Base-by-base conservation (phyloP, 1,284 basidiomycete genomes). In the Trametes pubescens region DNA sequence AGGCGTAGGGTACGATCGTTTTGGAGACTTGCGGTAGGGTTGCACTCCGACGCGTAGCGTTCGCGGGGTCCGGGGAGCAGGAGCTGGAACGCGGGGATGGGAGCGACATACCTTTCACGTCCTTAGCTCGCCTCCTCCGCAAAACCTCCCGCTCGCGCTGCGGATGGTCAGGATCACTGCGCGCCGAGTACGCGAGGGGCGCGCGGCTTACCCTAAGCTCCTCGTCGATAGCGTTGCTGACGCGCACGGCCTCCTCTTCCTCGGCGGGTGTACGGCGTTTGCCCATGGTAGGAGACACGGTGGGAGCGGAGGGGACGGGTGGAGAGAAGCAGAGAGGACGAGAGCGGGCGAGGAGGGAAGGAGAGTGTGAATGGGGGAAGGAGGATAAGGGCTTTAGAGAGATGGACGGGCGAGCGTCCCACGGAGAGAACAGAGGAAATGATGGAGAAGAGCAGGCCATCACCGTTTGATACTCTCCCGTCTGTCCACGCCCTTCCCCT, bases 191-290 rank as follows among this genome's bases (percentile, higher is more conserved):
- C 34, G 62, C 13, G 18, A n/a, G 40, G 26, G 52, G 56, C 34
- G 38, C 22, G 32, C 58, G 46, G 63, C 83, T 58, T 61, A 90
- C 90, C 78, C 80, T 86, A 71, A 92, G 78, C 55, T 89, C 86
- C 61, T 91, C 88, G 75, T 92, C 91, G 72, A 92, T 92, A 71
- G 79, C 77, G 71, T 84, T 83, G 78, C 86, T 90, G 66, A 84
- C 79, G 56, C 81, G 81, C 40, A 79, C 72, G 4, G 88, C 85
- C 57, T 84, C 81, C 51, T 81, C 82, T 29, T 84, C 79, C 49
- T 81, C 79, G 49, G 74, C 70, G 59, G 71, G 65, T 11, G 22
- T 48, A 18, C 65, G 65, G 52, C 65, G 62, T 46, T 69, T 66
- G 40, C 69, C 72, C 73, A 74, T 74, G 7, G 46, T 52, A 29